These are phyloP conservation scores for Nannochloropsis gaditana DNA, from an alignment of 108 stramenopile genomes.

Conservation along the genomic window DNA sequence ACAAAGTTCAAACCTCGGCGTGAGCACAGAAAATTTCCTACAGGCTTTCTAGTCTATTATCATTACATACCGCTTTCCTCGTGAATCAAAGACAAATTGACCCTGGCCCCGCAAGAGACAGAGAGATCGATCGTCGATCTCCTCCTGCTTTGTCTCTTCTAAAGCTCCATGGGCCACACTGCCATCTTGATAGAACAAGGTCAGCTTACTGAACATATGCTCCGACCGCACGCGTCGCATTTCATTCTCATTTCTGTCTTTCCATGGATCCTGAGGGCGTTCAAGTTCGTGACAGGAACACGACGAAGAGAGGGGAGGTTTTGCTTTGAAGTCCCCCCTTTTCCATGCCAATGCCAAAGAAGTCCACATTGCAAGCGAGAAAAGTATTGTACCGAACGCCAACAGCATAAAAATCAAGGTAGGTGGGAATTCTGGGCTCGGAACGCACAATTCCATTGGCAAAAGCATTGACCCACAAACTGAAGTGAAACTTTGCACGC, in stretches of 20 bases:
- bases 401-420: too few relatives aligned
- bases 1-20: too few relatives aligned
- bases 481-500: too few relatives aligned
- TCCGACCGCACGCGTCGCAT: constrained; percentile 4
- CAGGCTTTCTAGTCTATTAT: not conserved
- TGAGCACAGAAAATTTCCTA: too few relatives aligned
- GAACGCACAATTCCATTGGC: too few relatives aligned
- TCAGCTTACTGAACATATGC: constrained; percentile 11
- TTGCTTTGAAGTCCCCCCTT: not conserved
- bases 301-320: not conserved
- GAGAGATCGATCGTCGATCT: not conserved
- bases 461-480: too few relatives aligned
- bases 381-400: too few relatives aligned
- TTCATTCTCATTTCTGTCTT: not conserved
- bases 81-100: not conserved
- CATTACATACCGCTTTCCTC: not conserved
- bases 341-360: not conserved
- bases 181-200: not conserved
- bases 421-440: too few relatives aligned
- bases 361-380: not conserved
- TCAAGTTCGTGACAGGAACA: not conserved
- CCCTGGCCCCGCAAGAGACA: not conserved
- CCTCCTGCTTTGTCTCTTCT: not conserved
- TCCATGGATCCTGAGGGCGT: not conserved
- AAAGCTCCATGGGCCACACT: not conserved